Percentiles rank a stretch among this genome's conserved stretches.
phyloP scores from a whole-genome alignment of 1,284 basidiomycete genomes.

The Melampsora americana region DNA sequence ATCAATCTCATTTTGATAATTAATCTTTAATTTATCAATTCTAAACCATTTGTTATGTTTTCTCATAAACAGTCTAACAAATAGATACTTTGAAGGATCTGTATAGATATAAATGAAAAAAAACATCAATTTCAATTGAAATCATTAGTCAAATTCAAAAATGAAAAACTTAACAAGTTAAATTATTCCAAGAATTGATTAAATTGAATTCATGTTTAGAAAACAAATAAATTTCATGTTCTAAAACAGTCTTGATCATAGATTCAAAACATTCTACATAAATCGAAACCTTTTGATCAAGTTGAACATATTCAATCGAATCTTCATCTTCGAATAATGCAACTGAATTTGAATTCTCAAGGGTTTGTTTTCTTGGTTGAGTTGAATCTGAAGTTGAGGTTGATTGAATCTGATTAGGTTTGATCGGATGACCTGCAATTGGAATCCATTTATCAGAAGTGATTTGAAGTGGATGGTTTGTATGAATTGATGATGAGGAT shows the following conservation, averaged over 20 bases:
- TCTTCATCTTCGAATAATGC: no score
- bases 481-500: no score
- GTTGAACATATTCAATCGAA: no score
- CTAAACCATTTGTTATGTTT: constrained; percentile 42
- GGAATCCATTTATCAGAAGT: no score
- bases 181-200: constrained; percentile 18
- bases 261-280: constrained; percentile 32
- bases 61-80: constrained; percentile 39
- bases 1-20: constrained; percentile 17
- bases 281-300: constrained; percentile 24
- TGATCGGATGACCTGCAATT: no score
- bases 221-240: constrained; percentile 26
- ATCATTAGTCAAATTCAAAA: neutral
- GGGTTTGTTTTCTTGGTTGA: no score
- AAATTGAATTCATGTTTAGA: constrained; percentile 8
- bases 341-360: no score
- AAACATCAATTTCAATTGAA: neutral
- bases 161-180: constrained; percentile 15
- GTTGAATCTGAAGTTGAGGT: no score
- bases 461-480: no score
- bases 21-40: constrained; percentile 25
- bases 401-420: no score
- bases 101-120: neutral
- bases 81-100: constrained; percentile 34
- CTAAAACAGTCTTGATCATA: constrained; percentile 29